Conservation (phyloP, 805 yeast species). For the Candida loeiensis region DNA sequence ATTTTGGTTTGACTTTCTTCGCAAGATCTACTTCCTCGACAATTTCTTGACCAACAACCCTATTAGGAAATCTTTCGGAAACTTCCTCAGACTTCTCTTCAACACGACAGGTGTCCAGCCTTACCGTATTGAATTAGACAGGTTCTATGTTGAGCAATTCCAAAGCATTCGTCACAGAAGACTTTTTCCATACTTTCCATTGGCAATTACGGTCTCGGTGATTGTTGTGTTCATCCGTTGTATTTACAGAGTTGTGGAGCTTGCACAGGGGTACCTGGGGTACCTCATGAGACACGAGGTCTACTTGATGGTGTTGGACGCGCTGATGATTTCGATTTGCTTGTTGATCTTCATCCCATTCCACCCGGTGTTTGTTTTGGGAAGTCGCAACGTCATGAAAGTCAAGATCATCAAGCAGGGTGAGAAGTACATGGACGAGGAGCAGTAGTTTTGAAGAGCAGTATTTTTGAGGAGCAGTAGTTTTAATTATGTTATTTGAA, state of each 20-base stretch:
- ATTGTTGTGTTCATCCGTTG: constrained; percentile 29
- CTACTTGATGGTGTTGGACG: constrained; percentile 37
- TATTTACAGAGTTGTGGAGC: constrained; percentile 39
- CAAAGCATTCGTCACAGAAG: constrained; percentile 19
- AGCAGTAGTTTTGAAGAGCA: too few species aligned
- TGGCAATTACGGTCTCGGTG: constrained; percentile 33
- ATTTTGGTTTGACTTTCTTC: constrained; percentile 36
- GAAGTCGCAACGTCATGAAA: constrained; percentile 23
- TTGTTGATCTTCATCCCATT: constrained; percentile 35
- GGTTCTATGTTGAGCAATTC: constrained; percentile 27
- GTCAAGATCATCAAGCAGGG: constrained; percentile 27
- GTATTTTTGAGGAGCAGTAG: too few species aligned
- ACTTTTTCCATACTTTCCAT: constrained; percentile 31
- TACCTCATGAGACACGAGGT: constrained; percentile 35
- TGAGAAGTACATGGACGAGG: constrained; percentile 16
- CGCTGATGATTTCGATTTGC: constrained; percentile 34
- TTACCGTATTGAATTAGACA: constrained; percentile 27
- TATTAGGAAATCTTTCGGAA: constrained; percentile 19
- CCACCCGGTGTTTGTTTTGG: constrained; percentile 39
- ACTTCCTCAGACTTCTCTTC: constrained; percentile 27
- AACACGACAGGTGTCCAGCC: constrained; percentile 22
- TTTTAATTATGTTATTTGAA: too few species aligned
- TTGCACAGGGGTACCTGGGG: constrained; percentile 37
- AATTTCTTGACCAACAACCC: constrained; percentile 10
- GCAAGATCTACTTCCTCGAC: constrained; percentile 29